Percentiles rank a stretch among this genome's conserved stretches.
Conservation (phyloP, 1,284 basidiomycete genomes). For the Apiotrichum veenhuisii region DNA sequence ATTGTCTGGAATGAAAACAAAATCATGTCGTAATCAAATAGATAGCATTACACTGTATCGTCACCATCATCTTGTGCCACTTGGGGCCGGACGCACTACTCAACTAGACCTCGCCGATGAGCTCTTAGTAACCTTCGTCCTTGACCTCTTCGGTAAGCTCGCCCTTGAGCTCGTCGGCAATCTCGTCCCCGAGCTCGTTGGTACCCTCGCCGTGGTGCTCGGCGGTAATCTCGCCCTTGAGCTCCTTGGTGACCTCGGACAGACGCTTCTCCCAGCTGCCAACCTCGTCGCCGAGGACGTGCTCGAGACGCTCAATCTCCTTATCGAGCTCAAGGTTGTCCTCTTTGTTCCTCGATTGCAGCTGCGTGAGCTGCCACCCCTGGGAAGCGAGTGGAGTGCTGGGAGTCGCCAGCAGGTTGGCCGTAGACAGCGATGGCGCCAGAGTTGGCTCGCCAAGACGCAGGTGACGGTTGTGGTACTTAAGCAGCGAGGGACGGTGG, state of each 20-base stretch:
- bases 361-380: constrained; percentile 45
- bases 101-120: too few species aligned
- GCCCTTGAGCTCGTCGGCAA: too few species aligned
- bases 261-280: constrained; percentile 62
- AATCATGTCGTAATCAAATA: not conserved
- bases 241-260: constrained; percentile 58
- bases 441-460: constrained; percentile 41
- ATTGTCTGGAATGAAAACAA: not conserved
- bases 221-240: constrained; percentile 30
- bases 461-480: constrained; percentile 55
- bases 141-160: too few species aligned
- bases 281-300: constrained; percentile 57
- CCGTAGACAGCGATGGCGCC: constrained; percentile 16
- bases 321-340: constrained; percentile 51
- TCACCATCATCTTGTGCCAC: too few species aligned
- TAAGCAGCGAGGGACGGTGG: constrained; percentile 53
- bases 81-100: too few species aligned
- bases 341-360: constrained; percentile 31
- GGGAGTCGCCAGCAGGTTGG: constrained; percentile 26
- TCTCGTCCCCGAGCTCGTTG: too few species aligned
- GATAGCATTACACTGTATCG: not conserved
- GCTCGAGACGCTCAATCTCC: constrained; percentile 44
- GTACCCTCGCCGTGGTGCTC: too few species aligned
- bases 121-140: too few species aligned
- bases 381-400: constrained; percentile 30